phyloP scores from a whole-genome alignment of 768 basidiomycete genomes.

The Rhizopogon rudus region DNA sequence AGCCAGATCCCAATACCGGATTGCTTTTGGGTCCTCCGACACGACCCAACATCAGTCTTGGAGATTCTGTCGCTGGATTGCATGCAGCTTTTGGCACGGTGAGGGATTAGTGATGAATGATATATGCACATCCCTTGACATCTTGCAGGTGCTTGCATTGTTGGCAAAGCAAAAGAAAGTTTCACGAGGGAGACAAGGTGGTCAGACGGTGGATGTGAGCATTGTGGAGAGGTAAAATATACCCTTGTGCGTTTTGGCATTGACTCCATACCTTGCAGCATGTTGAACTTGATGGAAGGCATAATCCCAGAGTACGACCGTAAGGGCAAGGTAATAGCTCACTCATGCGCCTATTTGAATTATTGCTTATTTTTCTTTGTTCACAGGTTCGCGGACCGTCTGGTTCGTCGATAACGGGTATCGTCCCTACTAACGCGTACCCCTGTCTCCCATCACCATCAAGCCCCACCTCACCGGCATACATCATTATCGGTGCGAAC shows the following conservation, averaged over 20 bases:
- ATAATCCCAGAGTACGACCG: constrained; percentile 73
- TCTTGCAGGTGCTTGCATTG: constrained; percentile 52
- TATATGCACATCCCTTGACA: neutral
- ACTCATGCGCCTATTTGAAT: neutral
- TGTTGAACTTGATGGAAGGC: constrained; percentile 76
- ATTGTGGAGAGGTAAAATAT: constrained; percentile 57
- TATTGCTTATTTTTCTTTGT: neutral
- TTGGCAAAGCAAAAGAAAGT: constrained; percentile 38
- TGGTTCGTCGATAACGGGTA: constrained; percentile 70
- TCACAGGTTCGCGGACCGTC: constrained; percentile 62
- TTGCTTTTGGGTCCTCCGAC: constrained; percentile 57
- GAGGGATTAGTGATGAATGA: constrained; percentile 8
- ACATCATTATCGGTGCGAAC: constrained; percentile 70
- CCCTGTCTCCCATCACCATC: constrained; percentile 50
- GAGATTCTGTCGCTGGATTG: constrained; percentile 66
- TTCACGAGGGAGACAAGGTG: constrained; percentile 23
- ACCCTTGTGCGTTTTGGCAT: neutral
- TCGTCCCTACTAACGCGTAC: constrained; percentile 73
- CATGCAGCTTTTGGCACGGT: constrained; percentile 75
- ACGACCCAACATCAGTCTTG: constrained; percentile 67
- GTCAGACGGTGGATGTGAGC: constrained; percentile 67
- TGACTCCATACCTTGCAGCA: constrained; percentile 31
- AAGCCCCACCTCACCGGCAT: constrained; percentile 38
- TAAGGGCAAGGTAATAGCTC: constrained; percentile 48
- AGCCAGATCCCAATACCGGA: constrained; percentile 48